Percentiles rank a stretch among this genome's conserved stretches.
These are phyloP conservation scores for Daedaleopsis nitida DNA, from an alignment of 768 basidiomycete genomes.

Conservation along the genomic window DNA sequence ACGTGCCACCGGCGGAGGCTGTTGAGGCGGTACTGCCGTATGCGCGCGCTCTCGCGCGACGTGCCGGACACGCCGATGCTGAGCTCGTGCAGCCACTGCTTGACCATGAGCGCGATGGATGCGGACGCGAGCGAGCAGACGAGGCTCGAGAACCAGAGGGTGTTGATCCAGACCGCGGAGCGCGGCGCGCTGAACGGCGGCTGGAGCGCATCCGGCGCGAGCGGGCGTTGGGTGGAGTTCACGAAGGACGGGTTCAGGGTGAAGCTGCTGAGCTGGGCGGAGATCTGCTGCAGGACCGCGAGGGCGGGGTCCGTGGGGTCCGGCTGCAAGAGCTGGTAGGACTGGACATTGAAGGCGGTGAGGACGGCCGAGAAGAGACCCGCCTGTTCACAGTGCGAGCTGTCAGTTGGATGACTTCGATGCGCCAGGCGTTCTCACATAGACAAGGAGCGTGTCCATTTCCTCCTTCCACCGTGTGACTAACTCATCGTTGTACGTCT, in stretches of 20 bases:
- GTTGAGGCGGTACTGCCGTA: constrained; percentile 28
- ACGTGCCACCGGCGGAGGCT: constrained; percentile 27
- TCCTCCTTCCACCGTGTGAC: constrained; percentile 22
- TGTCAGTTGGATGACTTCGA: not conserved
- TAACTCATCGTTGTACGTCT: constrained; percentile 16
- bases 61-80: constrained; percentile 21
- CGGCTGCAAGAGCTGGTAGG: constrained; percentile 19
- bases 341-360: constrained; percentile 26
- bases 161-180: constrained; percentile 23
- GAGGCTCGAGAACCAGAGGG: constrained; percentile 28
- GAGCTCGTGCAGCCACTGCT: constrained; percentile 31
- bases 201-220: not conserved
- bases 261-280: constrained; percentile 10
- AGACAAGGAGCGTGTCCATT: constrained; percentile 25
- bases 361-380: constrained; percentile 30
- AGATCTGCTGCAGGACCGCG: constrained; percentile 14
- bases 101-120: constrained; percentile 28
- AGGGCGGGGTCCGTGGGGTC: not conserved
- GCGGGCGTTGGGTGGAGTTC: constrained; percentile 5
- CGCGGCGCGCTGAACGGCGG: constrained; percentile 4
- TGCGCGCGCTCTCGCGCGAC: constrained; percentile 23
- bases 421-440: constrained; percentile 10
- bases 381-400: constrained; percentile 13
- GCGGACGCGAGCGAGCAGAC: constrained; percentile 28
- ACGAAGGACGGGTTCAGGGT: constrained; percentile 6